phyloP scores from a whole-genome alignment of 139 green algal genomes.

The Coelastrella sp. region DNA sequence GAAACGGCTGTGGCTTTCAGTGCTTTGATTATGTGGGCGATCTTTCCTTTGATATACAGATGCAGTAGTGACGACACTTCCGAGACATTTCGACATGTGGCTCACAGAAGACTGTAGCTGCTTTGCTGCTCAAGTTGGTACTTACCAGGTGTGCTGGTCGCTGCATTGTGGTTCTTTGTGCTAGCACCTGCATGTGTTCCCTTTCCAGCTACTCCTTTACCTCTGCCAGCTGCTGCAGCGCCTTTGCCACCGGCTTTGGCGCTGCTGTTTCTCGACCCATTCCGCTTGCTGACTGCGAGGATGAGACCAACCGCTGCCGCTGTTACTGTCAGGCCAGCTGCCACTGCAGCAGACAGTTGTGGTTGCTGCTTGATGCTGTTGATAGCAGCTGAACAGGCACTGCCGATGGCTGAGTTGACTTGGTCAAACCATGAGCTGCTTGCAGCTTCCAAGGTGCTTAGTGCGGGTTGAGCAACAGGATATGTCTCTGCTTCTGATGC shows the following conservation, averaged over 20 bases:
- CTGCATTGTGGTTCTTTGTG: no score
- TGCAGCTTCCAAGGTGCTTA: conserved; percentile 19
- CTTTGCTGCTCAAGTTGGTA: no score
- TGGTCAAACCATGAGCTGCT: neutral
- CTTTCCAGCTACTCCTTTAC: neutral
- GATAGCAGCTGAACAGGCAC: neutral
- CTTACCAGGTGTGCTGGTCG: no score
- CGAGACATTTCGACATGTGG: no score
- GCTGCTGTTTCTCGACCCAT: neutral
- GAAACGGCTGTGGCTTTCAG: no score
- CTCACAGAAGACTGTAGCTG: no score
- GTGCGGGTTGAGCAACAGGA: neutral
- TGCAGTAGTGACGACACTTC: no score
- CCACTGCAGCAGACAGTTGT: neutral
- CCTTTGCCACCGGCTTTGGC: neutral
- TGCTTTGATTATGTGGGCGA: no score
- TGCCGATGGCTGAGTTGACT: conserved; percentile 14
- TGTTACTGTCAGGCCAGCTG: conserved; percentile 13
- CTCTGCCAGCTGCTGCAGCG: neutral
- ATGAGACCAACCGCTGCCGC: neutral
- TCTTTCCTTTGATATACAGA: no score
- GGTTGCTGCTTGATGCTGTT: neutral
- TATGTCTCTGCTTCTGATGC: conserved; percentile 14
- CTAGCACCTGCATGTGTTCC: no score
- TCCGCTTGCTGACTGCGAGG: neutral